Evolutionary conservation across 1,284 basidiomycete species (phyloP), one percentile per base, ranked within the genome.

Genomic region (Irpex sp.): DNA sequence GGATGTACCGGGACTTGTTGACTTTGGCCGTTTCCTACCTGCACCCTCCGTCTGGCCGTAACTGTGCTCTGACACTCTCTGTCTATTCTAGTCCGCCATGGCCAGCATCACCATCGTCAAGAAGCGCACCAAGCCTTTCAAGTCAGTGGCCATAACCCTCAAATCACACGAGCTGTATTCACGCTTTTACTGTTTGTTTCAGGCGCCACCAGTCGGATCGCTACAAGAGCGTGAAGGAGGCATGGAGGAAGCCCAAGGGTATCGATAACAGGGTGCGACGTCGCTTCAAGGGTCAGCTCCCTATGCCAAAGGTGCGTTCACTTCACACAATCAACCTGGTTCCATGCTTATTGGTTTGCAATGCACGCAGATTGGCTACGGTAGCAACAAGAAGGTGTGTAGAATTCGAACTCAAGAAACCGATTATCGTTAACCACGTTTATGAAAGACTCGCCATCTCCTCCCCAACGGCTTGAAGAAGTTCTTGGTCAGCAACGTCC

Each of bases 241-340:
- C 92, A 85, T 98, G 96, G 96, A 87, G 96, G 79, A 98, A 97
- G 83, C 94, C 94, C 71, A 97, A 96, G 87, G 92, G 94, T 92
- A 96, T 96, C 73, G 94, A 96, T 78, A 96, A 96, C 87, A 89
- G 94, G 76, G 93, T 95, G 72, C 89, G 96, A 77, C 90, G 96
- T 75, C 90, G 96, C 73, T 97, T 98, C 88, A 96, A 96, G 85
- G 96, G 95, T 65, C 94, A 96, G 78, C 84, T 87, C 68, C 86
- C 95, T 67, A 97, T 97, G 96, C 96, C 96, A 76, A 96, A 95
- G 85, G 89, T 90, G 65, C 70, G 85, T 80, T 61, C 59, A n/a
- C 19, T 44, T 44, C 40, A 44, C 8, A 44, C 40, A 44, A 44
- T 44, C 8, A 15, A 44, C 4, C 9, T 17, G 21, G 19, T 52